Conservation (phyloP, 345 rosid species). For the Geranium rotundifolium region DNA sequence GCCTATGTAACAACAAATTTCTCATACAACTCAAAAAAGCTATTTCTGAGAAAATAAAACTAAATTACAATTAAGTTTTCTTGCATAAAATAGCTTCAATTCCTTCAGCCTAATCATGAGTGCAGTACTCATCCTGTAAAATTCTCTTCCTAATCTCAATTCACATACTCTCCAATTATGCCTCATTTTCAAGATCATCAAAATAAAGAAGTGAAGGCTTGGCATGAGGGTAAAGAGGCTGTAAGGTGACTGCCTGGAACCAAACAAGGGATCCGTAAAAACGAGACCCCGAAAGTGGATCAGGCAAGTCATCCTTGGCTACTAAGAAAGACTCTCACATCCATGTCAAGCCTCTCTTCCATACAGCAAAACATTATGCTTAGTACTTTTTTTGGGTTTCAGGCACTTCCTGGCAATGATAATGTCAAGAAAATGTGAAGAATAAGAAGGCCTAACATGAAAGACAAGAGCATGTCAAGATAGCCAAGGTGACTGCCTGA, state of each 20-base stretch:
- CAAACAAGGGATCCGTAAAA: too few species aligned
- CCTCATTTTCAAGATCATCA: background rate
- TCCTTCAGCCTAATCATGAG: too few species aligned
- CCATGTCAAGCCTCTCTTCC: background rate
- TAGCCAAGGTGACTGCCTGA: background rate
- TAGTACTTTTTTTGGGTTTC: too few species aligned
- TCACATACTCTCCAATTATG: background rate
- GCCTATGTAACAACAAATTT: too few species aligned
- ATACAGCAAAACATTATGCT: too few species aligned
- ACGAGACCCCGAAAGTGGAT: too few species aligned
- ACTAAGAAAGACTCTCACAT: background rate
- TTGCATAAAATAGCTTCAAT: too few species aligned
- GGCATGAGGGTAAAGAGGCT: background rate
- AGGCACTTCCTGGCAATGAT: too few species aligned
- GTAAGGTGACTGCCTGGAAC: background rate
- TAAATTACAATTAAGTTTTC: too few species aligned
- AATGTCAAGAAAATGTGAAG: too few species aligned
- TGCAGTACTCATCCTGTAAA: background rate
- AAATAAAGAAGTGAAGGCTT: background rate
- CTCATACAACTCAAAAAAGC: too few species aligned
- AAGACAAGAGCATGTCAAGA: background rate
- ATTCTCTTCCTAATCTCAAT: background rate
- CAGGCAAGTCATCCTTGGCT: background rate
- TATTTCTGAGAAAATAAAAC: too few species aligned
- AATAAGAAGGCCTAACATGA: background rate